Evolutionary conservation across 176 grass and related monocot genomes (phyloP).

Genomic region (Panicum miliaceum): DNA sequence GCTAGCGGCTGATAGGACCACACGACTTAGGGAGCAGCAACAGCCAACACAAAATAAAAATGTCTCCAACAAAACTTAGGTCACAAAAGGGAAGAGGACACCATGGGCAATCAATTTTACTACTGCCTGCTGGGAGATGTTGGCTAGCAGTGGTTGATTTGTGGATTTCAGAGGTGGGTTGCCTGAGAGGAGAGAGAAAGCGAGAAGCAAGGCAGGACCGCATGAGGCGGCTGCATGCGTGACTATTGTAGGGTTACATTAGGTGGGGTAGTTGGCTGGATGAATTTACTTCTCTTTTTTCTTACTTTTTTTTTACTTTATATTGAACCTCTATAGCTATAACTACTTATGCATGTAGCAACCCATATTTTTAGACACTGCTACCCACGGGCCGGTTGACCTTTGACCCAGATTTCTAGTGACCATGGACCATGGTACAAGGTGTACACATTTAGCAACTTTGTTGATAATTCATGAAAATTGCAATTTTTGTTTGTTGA

Average conservation of each 20-base stretch:
- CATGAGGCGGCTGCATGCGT: neutral
- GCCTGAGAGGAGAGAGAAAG: neutral
- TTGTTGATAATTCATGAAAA: neutral
- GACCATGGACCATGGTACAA: neutral
- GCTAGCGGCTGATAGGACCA: neutral
- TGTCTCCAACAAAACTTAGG: neutral
- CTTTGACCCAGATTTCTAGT: neutral
- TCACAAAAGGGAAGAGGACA: neutral
- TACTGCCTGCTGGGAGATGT: neutral
- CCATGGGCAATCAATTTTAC: neutral
- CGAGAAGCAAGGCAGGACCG: neutral
- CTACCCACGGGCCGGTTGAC: neutral
- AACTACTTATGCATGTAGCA: neutral
- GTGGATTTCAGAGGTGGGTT: neutral
- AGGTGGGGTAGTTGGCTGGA: neutral
- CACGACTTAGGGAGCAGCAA: neutral
- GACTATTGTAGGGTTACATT: neutral
- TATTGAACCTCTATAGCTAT: neutral
- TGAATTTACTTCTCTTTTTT: neutral
- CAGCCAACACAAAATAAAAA: neutral
- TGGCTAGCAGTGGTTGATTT: neutral
- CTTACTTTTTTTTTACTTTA: neutral
- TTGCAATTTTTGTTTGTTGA: constrained; percentile 11
- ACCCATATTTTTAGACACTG: neutral
- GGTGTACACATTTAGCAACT: neutral